Conservation (phyloP, 768 basidiomycete genomes). For the Chalciporus piperatus region DNA sequence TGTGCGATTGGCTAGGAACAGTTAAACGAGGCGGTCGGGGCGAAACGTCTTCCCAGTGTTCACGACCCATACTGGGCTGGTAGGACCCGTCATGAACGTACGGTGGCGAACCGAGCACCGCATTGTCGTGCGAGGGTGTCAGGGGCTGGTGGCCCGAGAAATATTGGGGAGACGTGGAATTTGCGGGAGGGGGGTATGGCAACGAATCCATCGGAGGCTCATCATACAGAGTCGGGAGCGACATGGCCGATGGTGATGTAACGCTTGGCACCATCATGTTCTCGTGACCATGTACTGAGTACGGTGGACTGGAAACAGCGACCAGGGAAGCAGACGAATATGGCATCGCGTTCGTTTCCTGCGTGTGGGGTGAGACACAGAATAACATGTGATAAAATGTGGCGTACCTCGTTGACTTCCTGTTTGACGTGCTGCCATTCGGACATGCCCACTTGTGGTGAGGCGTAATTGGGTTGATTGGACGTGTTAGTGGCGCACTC, state of each 20-base stretch:
- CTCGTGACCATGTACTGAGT: constrained; percentile 17
- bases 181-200: constrained; percentile 28
- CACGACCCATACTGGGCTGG: constrained; percentile 2
- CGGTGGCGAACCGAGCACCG: constrained; percentile 10
- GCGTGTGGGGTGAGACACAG: constrained; percentile 7
- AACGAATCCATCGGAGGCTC: constrained; percentile 33
- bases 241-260: not conserved
- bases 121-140: constrained; percentile 14
- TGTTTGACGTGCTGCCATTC: constrained; percentile 26
- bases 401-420: constrained; percentile 25
- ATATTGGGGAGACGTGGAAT: constrained; percentile 16
- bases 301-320: constrained; percentile 11
- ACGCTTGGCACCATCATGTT: not conserved
- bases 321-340: constrained; percentile 12
- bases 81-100: constrained; percentile 14
- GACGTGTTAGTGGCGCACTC: constrained; percentile 1
- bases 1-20: constrained; percentile 15
- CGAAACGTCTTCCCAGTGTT: constrained; percentile 23
- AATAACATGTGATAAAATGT: not conserved
- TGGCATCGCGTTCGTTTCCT: constrained; percentile 3
- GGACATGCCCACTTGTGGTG: not conserved
- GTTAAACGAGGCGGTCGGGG: constrained; percentile 1
- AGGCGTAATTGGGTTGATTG: not conserved
- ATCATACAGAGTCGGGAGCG: constrained; percentile 1
- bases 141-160: constrained; percentile 14